phyloP scores from a whole-genome alignment of 108 stramenopile species.

The Poteriospumella lacustris region DNA sequence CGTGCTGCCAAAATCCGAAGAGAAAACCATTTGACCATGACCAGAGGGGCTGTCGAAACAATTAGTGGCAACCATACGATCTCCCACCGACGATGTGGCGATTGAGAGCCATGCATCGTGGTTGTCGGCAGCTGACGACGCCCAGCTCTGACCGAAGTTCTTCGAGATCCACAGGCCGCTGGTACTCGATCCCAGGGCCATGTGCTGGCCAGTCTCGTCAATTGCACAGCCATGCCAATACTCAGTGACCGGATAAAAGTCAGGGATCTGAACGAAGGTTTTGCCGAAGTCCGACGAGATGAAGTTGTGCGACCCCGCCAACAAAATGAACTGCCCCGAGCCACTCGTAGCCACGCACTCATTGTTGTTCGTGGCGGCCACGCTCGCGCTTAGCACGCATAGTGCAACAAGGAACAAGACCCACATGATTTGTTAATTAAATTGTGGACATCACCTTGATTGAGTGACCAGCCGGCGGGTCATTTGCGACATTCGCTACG shows the following conservation, averaged over 20 bases:
- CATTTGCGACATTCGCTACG: no score
- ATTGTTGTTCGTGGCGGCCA: not conserved
- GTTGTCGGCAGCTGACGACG: not conserved
- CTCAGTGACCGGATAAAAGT: not conserved
- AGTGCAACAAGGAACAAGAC: not conserved
- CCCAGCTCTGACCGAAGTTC: not conserved
- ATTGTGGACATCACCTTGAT: no score
- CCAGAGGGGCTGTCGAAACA: not conserved
- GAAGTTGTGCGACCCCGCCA: not conserved
- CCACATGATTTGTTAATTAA: no score
- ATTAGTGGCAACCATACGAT: not conserved
- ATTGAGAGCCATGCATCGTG: not conserved
- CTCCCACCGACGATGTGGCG: not conserved
- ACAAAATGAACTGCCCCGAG: not conserved
- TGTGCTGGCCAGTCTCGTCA: not conserved
- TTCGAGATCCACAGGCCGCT: not conserved
- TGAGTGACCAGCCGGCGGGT: no score
- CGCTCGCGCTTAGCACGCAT: not conserved
- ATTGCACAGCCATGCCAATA: not conserved
- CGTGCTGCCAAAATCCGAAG: not conserved
- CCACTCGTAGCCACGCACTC: not conserved
- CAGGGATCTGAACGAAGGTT: not conserved
- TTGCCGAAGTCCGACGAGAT: not conserved
- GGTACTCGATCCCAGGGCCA: not conserved
- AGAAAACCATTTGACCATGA: not conserved